These are phyloP conservation scores for Spergularia azorica DNA, from an alignment of 179 eudicot genomes.

Conservation along the genomic window DNA sequence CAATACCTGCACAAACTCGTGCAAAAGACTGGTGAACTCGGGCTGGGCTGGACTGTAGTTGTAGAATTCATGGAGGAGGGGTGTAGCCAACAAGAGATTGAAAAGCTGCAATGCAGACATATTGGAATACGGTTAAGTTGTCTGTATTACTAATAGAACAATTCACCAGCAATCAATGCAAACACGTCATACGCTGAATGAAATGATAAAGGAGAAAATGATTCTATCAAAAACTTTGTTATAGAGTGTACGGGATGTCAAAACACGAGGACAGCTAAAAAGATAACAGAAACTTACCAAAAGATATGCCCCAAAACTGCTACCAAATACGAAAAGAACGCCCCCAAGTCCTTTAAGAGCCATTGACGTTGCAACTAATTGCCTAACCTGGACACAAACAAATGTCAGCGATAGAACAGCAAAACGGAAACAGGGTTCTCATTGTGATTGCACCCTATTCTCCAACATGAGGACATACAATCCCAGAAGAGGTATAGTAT, in stretches of 20 bases:
- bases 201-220: neutral
- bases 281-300: slow-evolving; percentile 41
- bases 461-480: no score
- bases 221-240: neutral
- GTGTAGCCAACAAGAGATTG: slow-evolving; percentile 53
- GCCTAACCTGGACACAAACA: slow-evolving; percentile 43
- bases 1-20: slow-evolving; percentile 63
- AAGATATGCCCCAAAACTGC: slow-evolving; percentile 67
- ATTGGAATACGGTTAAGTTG: neutral
- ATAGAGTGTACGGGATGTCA: neutral
- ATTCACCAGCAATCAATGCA: neutral
- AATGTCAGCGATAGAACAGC: neutral
- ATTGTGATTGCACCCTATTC: neutral
- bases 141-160: neutral
- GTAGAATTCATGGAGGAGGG: slow-evolving; percentile 68
- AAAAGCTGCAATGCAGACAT: slow-evolving; percentile 40
- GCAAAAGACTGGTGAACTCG: slow-evolving; percentile 47
- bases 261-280: neutral
- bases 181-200: no score
- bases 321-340: slow-evolving; percentile 63
- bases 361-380: slow-evolving; percentile 54
- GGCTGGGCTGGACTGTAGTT: slow-evolving; percentile 48
- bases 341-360: slow-evolving; percentile 65
- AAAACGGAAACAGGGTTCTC: neutral
- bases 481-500: neutral